Evolutionary conservation across 352 stramenopile genomes (phyloP).

Genomic region (Globisporangium uncinulatum): DNA sequence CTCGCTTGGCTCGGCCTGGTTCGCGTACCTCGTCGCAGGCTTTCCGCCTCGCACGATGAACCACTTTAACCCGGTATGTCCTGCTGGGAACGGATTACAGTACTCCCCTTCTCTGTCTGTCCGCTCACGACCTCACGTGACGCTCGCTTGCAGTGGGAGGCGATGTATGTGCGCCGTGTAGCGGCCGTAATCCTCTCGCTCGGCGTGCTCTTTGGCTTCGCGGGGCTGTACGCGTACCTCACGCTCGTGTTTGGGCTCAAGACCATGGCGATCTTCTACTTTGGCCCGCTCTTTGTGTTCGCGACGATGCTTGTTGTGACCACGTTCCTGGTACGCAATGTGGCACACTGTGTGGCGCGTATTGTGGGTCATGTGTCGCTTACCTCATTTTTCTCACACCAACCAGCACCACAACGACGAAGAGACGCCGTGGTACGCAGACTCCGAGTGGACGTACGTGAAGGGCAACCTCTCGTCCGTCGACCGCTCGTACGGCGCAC

Average conservation of each 20-base stretch:
- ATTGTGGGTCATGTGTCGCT: not conserved
- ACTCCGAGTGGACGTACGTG: conserved; percentile 82
- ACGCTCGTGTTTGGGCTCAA: conserved; percentile 39
- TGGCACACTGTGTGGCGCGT: not conserved
- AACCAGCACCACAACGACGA: conserved; percentile 74
- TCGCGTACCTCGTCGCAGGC: conserved; percentile 65
- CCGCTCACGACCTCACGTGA: too few species aligned
- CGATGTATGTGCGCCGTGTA: conserved; percentile 60
- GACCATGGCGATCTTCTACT: conserved; percentile 78
- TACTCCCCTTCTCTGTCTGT: not conserved
- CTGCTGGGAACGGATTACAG: not conserved
- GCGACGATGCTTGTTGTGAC: conserved; percentile 77
- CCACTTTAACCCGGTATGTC: conserved; percentile 71
- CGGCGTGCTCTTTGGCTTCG: conserved; percentile 32
- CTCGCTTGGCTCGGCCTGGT: conserved; percentile 57
- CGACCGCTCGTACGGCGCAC: conserved; percentile 68
- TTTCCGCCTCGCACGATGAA: conserved; percentile 73
- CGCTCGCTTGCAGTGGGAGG: conserved; percentile 30
- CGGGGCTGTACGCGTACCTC: conserved; percentile 30
- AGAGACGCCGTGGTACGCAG: conserved; percentile 75
- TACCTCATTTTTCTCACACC: not conserved
- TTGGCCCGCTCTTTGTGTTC: conserved; percentile 67
- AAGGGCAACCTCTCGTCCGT: conserved; percentile 80
- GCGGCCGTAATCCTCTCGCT: conserved; percentile 61
- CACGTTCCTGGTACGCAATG: conserved; percentile 51